These are phyloP conservation scores for Calocybe indica DNA, from an alignment of 768 basidiomycete species.

Conservation along the genomic window DNA sequence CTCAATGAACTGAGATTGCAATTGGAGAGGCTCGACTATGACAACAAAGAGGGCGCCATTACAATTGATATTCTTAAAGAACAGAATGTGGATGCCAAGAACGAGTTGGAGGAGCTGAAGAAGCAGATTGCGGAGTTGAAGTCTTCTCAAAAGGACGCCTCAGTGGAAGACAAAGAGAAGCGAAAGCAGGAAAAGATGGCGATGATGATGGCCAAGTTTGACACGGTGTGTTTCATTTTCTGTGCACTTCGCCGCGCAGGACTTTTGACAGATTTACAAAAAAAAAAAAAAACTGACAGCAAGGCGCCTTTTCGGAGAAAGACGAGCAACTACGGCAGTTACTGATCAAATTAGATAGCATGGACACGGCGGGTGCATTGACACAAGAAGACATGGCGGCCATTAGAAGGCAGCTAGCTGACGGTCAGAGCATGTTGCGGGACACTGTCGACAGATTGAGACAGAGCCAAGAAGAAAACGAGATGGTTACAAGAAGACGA, in stretches of 20 bases:
- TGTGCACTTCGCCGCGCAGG: neutral
- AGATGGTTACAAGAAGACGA: slow-evolving; percentile 71
- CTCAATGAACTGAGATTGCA: slow-evolving; percentile 89
- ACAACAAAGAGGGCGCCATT: slow-evolving; percentile 91
- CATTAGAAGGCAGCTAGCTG: slow-evolving; percentile 84
- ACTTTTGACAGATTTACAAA: neutral
- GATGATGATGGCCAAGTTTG: slow-evolving; percentile 99
- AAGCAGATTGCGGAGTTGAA: slow-evolving; percentile 76
- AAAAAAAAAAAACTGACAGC: slow-evolving; percentile 32
- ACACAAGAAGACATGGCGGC: slow-evolving; percentile 72
- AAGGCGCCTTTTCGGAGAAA: slow-evolving; percentile 93
- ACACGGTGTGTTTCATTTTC: slow-evolving; percentile 56
- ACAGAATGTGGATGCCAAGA: slow-evolving; percentile 81
- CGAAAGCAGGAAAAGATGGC: slow-evolving; percentile 99
- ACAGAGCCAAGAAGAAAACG: slow-evolving; percentile 89
- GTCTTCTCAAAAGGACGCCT: slow-evolving; percentile 74
- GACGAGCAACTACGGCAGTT: slow-evolving; percentile 88
- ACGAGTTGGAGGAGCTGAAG: slow-evolving; percentile 85
- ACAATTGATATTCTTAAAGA: slow-evolving; percentile 94
- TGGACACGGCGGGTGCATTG: slow-evolving; percentile 63
- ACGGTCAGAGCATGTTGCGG: slow-evolving; percentile 78
- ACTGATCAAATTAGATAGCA: slow-evolving; percentile 76
- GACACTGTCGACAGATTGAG: slow-evolving; percentile 88
- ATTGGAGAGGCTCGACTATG: slow-evolving; percentile 89
- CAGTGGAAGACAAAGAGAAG: slow-evolving; percentile 96